A percentile compares a stretch with the other conserved stretches of the same genome.
phyloP scores from a whole-genome alignment of 192 early-diverging fungal genomes.

The Podila verticillata region DNA sequence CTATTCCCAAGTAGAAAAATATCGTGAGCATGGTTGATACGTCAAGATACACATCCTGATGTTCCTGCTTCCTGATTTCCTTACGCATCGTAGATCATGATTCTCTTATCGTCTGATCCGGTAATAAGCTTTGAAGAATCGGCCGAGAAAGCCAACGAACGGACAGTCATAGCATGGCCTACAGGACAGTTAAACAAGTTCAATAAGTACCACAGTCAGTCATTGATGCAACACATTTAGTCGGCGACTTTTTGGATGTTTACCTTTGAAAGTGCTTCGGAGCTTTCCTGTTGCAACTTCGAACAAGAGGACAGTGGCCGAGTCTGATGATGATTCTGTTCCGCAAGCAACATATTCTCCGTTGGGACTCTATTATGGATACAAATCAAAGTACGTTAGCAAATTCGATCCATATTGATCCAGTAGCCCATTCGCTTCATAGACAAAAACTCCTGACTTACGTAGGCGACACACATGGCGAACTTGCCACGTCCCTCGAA shows the following conservation, averaged over 20 bases:
- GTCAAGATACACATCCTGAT: background rate
- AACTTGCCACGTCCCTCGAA: slow-evolving; percentile 81
- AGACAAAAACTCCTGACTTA: slow-evolving; percentile 47
- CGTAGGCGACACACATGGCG: slow-evolving; percentile 82
- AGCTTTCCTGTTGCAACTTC: slow-evolving; percentile 76
- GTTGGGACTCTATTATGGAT: slow-evolving; percentile 70
- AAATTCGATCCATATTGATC: background rate
- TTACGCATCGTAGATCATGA: slow-evolving; percentile 59
- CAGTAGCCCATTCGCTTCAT: background rate
- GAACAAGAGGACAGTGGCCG: slow-evolving; percentile 73
- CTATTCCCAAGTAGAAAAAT: slow-evolving; percentile 67
- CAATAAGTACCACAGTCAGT: background rate
- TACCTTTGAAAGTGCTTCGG: slow-evolving; percentile 65
- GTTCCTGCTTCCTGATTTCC: background rate
- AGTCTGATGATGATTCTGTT: slow-evolving; percentile 66
- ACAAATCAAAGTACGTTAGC: background rate
- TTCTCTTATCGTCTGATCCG: slow-evolving; percentile 86
- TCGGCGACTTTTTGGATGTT: background rate
- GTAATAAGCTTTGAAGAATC: slow-evolving; percentile 75
- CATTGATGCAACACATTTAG: background rate
- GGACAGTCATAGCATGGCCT: slow-evolving; percentile 83
- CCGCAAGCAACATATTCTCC: slow-evolving; percentile 80
- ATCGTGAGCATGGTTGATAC: slow-evolving; percentile 14
- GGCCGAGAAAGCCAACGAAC: slow-evolving; percentile 78
- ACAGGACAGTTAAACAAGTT: background rate